Evolutionary conservation across 306 rosid species (phyloP).

Genomic region (Phaseolus lunatus): DNA sequence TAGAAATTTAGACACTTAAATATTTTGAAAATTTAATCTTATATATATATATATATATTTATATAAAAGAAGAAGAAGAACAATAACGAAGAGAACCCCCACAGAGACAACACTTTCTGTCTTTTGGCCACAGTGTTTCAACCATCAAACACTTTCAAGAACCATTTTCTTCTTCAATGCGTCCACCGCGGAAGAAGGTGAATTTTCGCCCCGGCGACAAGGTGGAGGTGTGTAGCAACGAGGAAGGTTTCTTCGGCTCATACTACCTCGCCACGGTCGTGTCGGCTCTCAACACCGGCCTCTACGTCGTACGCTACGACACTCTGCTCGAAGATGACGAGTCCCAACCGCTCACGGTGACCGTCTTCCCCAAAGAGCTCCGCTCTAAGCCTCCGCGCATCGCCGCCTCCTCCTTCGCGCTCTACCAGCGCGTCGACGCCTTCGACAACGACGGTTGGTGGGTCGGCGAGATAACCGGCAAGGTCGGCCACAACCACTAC

Average conservation of each 20-base stretch:
- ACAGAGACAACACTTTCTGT: too few species aligned
- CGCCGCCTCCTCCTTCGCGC: background rate
- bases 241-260: slow-evolving; percentile 35
- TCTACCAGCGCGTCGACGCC: slow-evolving; percentile 52
- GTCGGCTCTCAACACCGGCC: background rate
- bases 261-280: slow-evolving; percentile 30
- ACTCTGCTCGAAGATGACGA: slow-evolving; percentile 46
- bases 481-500: background rate
- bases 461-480: slow-evolving; percentile 48
- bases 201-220: background rate
- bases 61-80: too few species aligned
- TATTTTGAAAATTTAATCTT: too few species aligned
- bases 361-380: slow-evolving; percentile 38
- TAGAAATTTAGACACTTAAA: too few species aligned
- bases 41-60: too few species aligned
- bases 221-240: slow-evolving; percentile 29
- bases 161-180: slow-evolving; percentile 26
- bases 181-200: slow-evolving; percentile 38
- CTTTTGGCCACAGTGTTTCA: too few species aligned
- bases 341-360: slow-evolving; percentile 15
- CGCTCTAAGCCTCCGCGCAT: slow-evolving; percentile 48
- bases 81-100: too few species aligned
- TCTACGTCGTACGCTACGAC: slow-evolving; percentile 47
- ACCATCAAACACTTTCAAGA: background rate
- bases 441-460: slow-evolving; percentile 67